phyloP scores from a whole-genome alignment of 2,329 filamentous ascomycete species.

The Pseudogymnoascus pannorum region DNA sequence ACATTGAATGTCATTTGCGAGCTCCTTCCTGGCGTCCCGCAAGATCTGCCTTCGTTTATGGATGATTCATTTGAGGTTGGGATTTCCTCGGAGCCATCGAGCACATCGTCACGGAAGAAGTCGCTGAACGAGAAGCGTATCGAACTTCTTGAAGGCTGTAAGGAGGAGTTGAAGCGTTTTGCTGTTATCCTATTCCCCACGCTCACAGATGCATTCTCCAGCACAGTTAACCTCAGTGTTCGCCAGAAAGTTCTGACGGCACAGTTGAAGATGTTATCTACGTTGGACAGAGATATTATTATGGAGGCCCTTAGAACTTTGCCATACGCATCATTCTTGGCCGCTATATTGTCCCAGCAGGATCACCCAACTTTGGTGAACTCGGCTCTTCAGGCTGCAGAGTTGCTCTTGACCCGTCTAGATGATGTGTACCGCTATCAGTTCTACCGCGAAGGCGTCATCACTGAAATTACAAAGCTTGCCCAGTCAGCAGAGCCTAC shows the following conservation, averaged over 20 bases:
- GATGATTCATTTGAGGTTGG: slow-evolving; percentile 40
- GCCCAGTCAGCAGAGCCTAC: slow-evolving; percentile 37
- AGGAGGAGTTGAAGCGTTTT: slow-evolving; percentile 81
- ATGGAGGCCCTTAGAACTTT: slow-evolving; percentile 80
- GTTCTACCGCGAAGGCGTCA: slow-evolving; percentile 93
- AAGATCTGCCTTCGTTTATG: slow-evolving; percentile 38
- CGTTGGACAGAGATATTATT: slow-evolving; percentile 78
- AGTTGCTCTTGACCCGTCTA: slow-evolving; percentile 76
- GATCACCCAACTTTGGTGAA: slow-evolving; percentile 85
- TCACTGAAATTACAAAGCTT: slow-evolving; percentile 80
- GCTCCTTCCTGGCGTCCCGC: slow-evolving; percentile 69
- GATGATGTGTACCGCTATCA: slow-evolving; percentile 90
- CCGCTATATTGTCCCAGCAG: slow-evolving; percentile 89
- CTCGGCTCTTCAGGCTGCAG: slow-evolving; percentile 79
- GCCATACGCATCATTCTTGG: slow-evolving; percentile 90
- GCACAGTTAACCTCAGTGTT: slow-evolving; percentile 90
- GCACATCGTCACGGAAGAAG: slow-evolving; percentile 41
- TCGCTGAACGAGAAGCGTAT: slow-evolving; percentile 71
- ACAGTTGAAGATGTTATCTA: slow-evolving; percentile 97
- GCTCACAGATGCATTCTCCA: slow-evolving; percentile 92
- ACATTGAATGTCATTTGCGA: slow-evolving; percentile 97
- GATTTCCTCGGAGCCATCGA: slow-evolving; percentile 33
- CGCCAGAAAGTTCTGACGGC: slow-evolving; percentile 91
- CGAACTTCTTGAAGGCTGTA: slow-evolving; percentile 75
- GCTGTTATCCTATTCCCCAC: slow-evolving; percentile 90